Base-by-base conservation (phyloP, 2,329 filamentous ascomycete genomes). In the Colletotrichum camelliae region DNA sequence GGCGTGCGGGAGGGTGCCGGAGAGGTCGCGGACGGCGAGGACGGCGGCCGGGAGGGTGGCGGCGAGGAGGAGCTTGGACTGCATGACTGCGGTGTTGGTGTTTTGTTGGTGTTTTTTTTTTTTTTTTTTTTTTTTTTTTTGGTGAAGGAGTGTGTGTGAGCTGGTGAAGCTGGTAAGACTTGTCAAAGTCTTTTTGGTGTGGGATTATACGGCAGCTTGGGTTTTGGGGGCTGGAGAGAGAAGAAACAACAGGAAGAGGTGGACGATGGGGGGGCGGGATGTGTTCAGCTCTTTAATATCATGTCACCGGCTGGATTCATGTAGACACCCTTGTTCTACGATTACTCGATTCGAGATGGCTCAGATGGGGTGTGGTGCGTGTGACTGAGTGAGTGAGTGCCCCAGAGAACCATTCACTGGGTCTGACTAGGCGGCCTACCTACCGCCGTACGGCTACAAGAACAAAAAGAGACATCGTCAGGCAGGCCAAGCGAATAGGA, bases 1-100 rank as follows among this genome's bases (percentile, higher is more conserved):
- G n/a, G 48, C 31, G 5, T 57, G 39, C 12, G 70, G 73, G 64
- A 73, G 43, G 24, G 39, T 35, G 57, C 73, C 70, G n/a, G 69
- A 65, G 33, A 77, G 29, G 24, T 77, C 75, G 21, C 27, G 57
- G 37, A 71, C 24, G 58, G 72, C 75, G 31, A 72, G 33, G 16
- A 48, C 64, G 67, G 62, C 62, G 48, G 71, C 67, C 33, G 57
- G 61, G 57, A 43, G 66, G 29, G 69, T 37, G 33, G 69, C 70
- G 33, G 37, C 52, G 68, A 75, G 31, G 62, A 75, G 24, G 62
- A 73, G 39, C 55, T 73, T 73, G 64, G 62, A 75, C 73, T 75
- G 73, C 73, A 75, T 75, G 55, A 43, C 31, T 3, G 27, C 39
- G 27, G 15, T 60, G 58, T 16, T 61, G 27, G 16, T 61, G 15